These are phyloP conservation scores for Diaporthe helianthi DNA, from an alignment of 2,329 filamentous ascomycete species.

Conservation along the genomic window DNA sequence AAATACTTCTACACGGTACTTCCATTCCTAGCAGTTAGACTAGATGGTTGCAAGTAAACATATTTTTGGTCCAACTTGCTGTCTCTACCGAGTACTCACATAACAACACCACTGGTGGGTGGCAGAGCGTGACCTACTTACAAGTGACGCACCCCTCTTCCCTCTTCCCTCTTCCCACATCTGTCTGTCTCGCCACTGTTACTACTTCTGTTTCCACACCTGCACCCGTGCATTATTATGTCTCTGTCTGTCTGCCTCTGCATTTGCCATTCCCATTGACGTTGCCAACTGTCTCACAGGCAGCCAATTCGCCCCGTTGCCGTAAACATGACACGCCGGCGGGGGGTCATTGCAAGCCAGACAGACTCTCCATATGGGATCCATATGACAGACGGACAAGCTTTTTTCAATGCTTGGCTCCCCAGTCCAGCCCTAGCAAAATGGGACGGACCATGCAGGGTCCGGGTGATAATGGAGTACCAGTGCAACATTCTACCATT, in stretches of 20 bases:
- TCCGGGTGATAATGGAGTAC: not conserved
- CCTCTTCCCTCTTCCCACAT: not conserved
- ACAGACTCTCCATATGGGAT: not conserved
- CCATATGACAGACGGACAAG: constrained; percentile 13
- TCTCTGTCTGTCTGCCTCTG: not conserved
- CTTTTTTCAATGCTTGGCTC: constrained; percentile 24
- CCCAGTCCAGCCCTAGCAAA: constrained; percentile 10
- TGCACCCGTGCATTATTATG: not conserved
- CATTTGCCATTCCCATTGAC: not conserved
- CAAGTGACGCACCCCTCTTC: too few species aligned
- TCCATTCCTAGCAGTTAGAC: not conserved
- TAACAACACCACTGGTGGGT: not conserved
- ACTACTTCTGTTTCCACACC: not conserved
- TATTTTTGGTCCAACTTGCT: not conserved
- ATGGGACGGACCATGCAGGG: constrained; percentile 17
- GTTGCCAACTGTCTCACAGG: not conserved
- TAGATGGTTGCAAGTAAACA: constrained; percentile 17
- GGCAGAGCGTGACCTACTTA: not conserved
- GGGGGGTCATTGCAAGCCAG: not conserved
- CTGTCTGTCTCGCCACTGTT: not conserved
- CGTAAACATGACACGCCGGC: constrained; percentile 14
- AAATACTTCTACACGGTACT: constrained; percentile 1
- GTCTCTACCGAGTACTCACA: not conserved
- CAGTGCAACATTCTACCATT: not conserved
- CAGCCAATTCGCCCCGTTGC: not conserved